These are phyloP conservation scores for Inga leiocalycina DNA, from an alignment of 306 rosid species.

Conservation along the genomic window DNA sequence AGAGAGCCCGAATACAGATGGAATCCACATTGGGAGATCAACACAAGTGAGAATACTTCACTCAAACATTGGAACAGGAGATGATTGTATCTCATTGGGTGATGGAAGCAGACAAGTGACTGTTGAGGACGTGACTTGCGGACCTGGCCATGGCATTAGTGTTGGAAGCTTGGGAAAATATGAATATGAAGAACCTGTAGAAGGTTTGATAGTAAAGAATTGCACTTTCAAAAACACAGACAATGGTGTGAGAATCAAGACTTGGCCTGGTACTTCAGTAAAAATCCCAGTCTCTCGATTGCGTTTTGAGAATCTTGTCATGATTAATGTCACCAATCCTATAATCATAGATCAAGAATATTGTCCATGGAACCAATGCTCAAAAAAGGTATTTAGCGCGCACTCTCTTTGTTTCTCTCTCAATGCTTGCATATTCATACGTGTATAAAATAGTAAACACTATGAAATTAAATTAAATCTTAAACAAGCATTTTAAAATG, in stretches of 20 bases:
- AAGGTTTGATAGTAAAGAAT: not conserved
- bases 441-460: too few species aligned
- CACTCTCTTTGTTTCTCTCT: not conserved
- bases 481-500: not conserved
- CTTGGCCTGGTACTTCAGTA: not conserved
- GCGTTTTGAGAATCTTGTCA: not conserved
- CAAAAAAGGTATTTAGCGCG: not conserved
- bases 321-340: not conserved
- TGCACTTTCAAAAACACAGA: not conserved
- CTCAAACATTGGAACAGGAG: not conserved
- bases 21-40: not conserved
- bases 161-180: not conserved
- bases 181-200: not conserved
- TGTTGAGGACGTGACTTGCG: not conserved
- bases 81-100: not conserved
- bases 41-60: not conserved
- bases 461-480: not conserved
- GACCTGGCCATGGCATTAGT: not conserved
- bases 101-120: not conserved
- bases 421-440: too few species aligned
- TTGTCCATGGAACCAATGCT: not conserved
- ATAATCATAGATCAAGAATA: not conserved
- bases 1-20: not conserved
- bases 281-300: not conserved
- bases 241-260: not conserved